A percentile compares a stretch with the other conserved stretches of the same genome.
Conservation (phyloP, 768 basidiomycete genomes). For the Lactifluus volemus region DNA sequence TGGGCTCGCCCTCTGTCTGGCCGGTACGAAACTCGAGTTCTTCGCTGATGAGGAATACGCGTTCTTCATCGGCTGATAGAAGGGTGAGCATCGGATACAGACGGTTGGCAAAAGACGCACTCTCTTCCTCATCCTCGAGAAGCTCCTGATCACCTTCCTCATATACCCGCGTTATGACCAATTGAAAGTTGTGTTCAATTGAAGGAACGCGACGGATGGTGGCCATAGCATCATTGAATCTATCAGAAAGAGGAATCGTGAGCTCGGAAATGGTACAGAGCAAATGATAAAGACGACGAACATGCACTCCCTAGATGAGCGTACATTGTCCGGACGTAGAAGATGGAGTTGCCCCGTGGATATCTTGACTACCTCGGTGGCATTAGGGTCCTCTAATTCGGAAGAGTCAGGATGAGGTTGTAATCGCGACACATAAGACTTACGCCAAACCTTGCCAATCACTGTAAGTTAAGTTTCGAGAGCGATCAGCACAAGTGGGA, state of each 20-base stretch:
- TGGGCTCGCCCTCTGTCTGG: slow-evolving; percentile 64
- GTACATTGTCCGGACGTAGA: slow-evolving; percentile 83
- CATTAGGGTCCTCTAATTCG: slow-evolving; percentile 80
- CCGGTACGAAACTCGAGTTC: slow-evolving; percentile 81
- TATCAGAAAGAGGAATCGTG: slow-evolving; percentile 26
- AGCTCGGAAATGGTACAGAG: not conserved
- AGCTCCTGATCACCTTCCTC: slow-evolving; percentile 96
- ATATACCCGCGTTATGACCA: slow-evolving; percentile 93
- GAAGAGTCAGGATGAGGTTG: slow-evolving; percentile 18
- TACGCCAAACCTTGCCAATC: slow-evolving; percentile 91
- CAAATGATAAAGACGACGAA: slow-evolving; percentile 32
- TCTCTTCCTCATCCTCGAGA: slow-evolving; percentile 89
- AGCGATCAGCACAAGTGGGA: slow-evolving; percentile 21
- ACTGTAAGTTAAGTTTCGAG: slow-evolving; percentile 31
- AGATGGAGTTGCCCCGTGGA: slow-evolving; percentile 87
- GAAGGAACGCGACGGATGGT: slow-evolving; percentile 81
- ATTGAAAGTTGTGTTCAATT: slow-evolving; percentile 73
- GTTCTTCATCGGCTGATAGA: slow-evolving; percentile 80
- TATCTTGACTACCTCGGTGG: slow-evolving; percentile 91
- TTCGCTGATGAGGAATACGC: slow-evolving; percentile 84
- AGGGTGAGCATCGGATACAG: slow-evolving; percentile 5
- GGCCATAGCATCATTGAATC: slow-evolving; percentile 93
- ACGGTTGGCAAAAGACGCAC: slow-evolving; percentile 32
- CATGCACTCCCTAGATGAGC: slow-evolving; percentile 96
- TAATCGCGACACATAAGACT: slow-evolving; percentile 29